Base-by-base conservation (phyloP, 2,329 filamentous ascomycete species). In the Elsinoe ampelina region DNA sequence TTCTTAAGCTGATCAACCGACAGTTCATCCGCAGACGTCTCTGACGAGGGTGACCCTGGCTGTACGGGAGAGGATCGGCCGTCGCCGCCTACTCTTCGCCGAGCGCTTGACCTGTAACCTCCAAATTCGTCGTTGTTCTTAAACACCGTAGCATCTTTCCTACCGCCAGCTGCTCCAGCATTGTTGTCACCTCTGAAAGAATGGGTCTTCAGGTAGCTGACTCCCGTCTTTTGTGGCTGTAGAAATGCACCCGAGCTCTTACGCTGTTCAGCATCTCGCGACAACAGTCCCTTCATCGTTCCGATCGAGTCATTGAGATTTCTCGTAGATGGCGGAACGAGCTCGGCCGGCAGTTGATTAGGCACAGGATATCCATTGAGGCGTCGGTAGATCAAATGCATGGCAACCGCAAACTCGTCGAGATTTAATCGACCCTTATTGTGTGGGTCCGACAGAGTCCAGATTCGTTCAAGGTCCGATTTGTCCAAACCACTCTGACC, bases 301-400 rank as follows among this genome's bases (percentile, higher is more conserved):
- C 91, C 92, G 61, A 98, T 91, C 3, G 93, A 95, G 66, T 91
- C 88, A 64, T 85, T 92, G 65, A 98, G 82, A 70, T 96, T 95
- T 61, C 92, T 83, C 10, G 92, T 95, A 1, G 93, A 97, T 1
- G 93, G 93, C 19, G 93, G 93, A 5, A 97, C 85, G 59, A 98
- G 81, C 75, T 98, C 93, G 0, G 93, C 83, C 7, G 93, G 93
- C 10, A 98, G 79, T 43, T 86, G 85, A 65, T 84, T 87, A 13
- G 93, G 93, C 32, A 97, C 79, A 1, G 92, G 91, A 67, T 97
- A 97, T 35, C 92, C 92, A 66, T 98, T 97, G 55, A 98, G 80
- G 69, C 95, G 95, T 65, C 93, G 82, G 74, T 98, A 98, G 65
- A 98, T 98, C 72, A 98, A 76, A 79, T 98, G 93, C 93, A 98